Evolutionary conservation across 352 stramenopile genomes (phyloP).

Genomic region (Phytopythium helicoides): DNA sequence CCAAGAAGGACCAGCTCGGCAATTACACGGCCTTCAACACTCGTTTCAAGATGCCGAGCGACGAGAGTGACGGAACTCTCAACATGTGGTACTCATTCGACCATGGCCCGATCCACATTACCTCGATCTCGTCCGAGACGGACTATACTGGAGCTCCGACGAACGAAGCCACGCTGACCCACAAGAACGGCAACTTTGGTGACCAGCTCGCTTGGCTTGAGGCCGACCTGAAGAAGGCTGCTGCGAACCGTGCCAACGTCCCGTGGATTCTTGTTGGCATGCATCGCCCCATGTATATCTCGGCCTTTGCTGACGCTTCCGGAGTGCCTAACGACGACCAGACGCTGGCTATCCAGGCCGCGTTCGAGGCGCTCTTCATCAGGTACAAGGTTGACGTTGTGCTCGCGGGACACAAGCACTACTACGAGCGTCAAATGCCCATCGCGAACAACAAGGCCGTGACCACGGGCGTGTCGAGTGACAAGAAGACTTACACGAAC

Average conservation of each 20-base stretch:
- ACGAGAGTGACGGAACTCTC: constrained; percentile 30
- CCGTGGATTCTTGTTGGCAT: constrained; percentile 68
- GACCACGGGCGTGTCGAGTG: constrained; percentile 34
- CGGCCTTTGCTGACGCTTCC: constrained; percentile 4
- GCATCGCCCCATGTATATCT: constrained; percentile 63
- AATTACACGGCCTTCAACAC: constrained; percentile 65
- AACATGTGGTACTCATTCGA: constrained; percentile 63
- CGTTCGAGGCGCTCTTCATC: constrained; percentile 77
- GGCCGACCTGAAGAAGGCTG: constrained; percentile 44
- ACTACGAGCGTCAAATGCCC: constrained; percentile 70
- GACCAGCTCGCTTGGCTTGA: constrained; percentile 40
- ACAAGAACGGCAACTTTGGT: constrained; percentile 32
- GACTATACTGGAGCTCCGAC: constrained; percentile 27
- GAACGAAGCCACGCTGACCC: constrained; percentile 24
- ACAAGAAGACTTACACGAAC: constrained; percentile 48
- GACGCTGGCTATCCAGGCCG: constrained; percentile 28
- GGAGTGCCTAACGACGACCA: constrained; percentile 18
- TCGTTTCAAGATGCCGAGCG: constrained; percentile 43
- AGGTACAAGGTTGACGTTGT: constrained; percentile 85
- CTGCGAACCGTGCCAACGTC: constrained; percentile 27
- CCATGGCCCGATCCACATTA: constrained; percentile 58
- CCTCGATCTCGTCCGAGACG: constrained; percentile 67
- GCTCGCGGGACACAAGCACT: constrained; percentile 74
- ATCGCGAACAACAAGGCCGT: constrained; percentile 36
- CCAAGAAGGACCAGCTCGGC: constrained; percentile 39